phyloP scores from a whole-genome alignment of 768 basidiomycete genomes.

The Mycena filopes region DNA sequence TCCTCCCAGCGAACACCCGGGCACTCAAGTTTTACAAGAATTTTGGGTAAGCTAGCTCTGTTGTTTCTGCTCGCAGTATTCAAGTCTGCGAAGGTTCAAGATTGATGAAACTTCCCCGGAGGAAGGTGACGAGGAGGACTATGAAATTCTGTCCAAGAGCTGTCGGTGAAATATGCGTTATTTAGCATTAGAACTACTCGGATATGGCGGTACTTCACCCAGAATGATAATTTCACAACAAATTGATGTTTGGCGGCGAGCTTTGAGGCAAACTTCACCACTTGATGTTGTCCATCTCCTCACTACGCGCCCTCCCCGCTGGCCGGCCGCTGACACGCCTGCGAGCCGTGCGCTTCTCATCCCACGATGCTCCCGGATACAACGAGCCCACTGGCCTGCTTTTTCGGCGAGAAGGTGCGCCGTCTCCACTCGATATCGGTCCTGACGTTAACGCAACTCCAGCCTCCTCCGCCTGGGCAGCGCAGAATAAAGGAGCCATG shows the following conservation, averaged over 20 bases:
- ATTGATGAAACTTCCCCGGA: slow-evolving; percentile 64
- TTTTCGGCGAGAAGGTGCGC: slow-evolving; percentile 89
- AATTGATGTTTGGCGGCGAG: not conserved
- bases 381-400: slow-evolving; percentile 91
- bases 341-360: slow-evolving; percentile 64
- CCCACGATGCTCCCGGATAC: slow-evolving; percentile 83
- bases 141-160: slow-evolving; percentile 56
- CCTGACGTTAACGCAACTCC: slow-evolving; percentile 2
- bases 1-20: slow-evolving; percentile 52
- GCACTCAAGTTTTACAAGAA: slow-evolving; percentile 64
- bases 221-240: too few relatives aligned
- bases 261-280: slow-evolving; percentile 4
- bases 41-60: slow-evolving; percentile 54
- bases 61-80: not conserved
- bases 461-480: slow-evolving; percentile 84
- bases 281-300: slow-evolving; percentile 58
- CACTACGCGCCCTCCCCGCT: slow-evolving; percentile 58
- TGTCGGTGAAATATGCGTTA: not conserved
- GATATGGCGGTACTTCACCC: too few relatives aligned
- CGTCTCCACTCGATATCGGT: not conserved
- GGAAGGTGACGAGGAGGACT: slow-evolving; percentile 51
- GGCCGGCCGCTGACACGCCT: slow-evolving; percentile 46
- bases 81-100: slow-evolving; percentile 56
- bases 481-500: slow-evolving; percentile 90
- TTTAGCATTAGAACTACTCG: too few relatives aligned